phyloP scores from a whole-genome alignment of 352 stramenopile genomes.

The Phytopythium oedochilum region DNA sequence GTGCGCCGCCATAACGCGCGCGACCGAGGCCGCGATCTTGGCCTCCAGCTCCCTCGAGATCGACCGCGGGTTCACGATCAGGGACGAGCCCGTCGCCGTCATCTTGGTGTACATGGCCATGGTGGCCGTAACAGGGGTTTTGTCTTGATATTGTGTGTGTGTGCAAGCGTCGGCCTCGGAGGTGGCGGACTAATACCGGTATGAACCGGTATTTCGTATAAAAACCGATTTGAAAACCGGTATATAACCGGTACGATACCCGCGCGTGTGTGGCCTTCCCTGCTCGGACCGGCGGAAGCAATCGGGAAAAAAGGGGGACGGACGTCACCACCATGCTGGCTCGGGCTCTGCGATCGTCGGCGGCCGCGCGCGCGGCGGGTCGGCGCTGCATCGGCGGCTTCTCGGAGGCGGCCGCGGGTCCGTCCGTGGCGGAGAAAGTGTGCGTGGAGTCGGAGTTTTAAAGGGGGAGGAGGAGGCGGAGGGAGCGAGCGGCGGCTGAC shows the following conservation, averaged over 20 bases:
- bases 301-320: background rate
- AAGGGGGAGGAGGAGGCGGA: background rate
- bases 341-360: constrained; percentile 26
- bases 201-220: background rate
- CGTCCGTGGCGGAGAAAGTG: constrained; percentile 61
- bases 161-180: background rate
- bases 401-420: constrained; percentile 17
- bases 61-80: constrained; percentile 67
- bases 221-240: constrained; percentile 1
- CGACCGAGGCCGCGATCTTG: constrained; percentile 74
- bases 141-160: background rate
- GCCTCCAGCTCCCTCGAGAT: constrained; percentile 82
- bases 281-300: background rate
- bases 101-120: constrained; percentile 83
- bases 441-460: constrained; percentile 23
- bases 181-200: background rate
- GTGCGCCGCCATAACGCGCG: constrained; percentile 54
- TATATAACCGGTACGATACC: constrained; percentile 1
- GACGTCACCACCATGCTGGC: constrained; percentile 29
- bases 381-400: constrained; percentile 56
- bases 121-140: background rate
- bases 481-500: background rate
- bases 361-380: constrained; percentile 20
- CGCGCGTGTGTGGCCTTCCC: constrained; percentile 2
- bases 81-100: constrained; percentile 57